Percentiles rank a stretch among this genome's conserved stretches.
Conservation (phyloP, 495 filamentous ascomycete genomes). For the Cercophora scortea region DNA sequence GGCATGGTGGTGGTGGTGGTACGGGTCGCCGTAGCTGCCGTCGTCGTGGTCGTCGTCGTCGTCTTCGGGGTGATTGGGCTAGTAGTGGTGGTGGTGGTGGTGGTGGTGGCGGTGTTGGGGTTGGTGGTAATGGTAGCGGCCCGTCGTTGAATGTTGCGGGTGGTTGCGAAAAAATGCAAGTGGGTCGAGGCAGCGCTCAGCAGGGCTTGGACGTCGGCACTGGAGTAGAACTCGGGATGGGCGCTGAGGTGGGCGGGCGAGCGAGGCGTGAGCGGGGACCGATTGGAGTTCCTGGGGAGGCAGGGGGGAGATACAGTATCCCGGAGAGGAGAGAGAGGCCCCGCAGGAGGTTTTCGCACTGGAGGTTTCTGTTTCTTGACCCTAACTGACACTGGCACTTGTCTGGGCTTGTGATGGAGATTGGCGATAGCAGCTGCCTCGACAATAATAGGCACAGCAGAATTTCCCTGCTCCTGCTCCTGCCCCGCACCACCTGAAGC, state of each 20-base stretch:
- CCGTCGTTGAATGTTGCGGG: not conserved
- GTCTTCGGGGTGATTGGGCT: no score
- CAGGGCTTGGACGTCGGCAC: constrained; percentile 1
- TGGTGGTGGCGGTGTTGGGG: constrained; percentile 11
- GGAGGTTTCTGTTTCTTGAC: constrained; percentile 14
- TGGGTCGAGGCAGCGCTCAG: constrained; percentile 2
- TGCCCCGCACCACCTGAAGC: constrained; percentile 23
- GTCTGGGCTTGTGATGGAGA: constrained; percentile 3
- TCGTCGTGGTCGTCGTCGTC: no score
- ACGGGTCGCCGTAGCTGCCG: no score
- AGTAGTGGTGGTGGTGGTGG: constrained; percentile 9
- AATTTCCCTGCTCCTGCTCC: constrained; percentile 14
- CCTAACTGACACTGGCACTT: constrained; percentile 5
- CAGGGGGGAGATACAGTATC: constrained; percentile 14
- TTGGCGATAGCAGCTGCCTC: not conserved
- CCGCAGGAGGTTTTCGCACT: constrained; percentile 7
- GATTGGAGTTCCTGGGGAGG: constrained; percentile 1
- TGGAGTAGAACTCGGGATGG: constrained; percentile 1
- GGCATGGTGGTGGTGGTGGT: no score
- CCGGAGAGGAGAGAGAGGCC: constrained; percentile 7
- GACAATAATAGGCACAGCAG: not conserved
- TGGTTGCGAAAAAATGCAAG: constrained; percentile 2
- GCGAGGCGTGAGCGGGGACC: not conserved
- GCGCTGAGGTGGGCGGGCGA: constrained; percentile 2
- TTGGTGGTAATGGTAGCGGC: not conserved